Base-by-base conservation (phyloP, 331 rosid genomes). In the Spiraea crenata region DNA sequence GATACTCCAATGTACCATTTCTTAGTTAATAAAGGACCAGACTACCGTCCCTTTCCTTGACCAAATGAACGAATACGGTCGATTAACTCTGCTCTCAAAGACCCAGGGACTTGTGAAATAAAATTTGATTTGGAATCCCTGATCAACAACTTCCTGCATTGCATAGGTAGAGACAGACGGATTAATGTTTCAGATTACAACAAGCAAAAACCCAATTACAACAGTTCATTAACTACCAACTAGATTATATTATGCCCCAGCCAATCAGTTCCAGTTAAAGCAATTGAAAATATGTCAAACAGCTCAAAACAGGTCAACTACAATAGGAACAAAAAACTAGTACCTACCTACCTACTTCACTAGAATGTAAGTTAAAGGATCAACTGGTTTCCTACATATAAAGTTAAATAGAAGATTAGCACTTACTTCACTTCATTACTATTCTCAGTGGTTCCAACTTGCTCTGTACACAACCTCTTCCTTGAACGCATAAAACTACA, bases 71-170 rank as follows among this genome's bases (percentile, higher is more conserved):
- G 81, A 57, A 95, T 87, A 45, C 73, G 86, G 65, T 55, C 77
- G 57, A 95, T 81, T 17, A 95, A 78, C 67, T 80, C 85, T 77
- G 76, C 87, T 72, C 79, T 86, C 84, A 95, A 73, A 40, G 90
- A 79, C 79, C 83, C 92, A 0, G 99, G 98, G 77, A 95, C 77
- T 74, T 76, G 76, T n/a, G 96, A 79, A 76, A n/a, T 67, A 74
- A 85, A 84, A 67, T 80, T 79, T 44, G 77, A 71, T 77, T 67
- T 88, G 63, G 96, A 86, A 15, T 88, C 93, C 19, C 49, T 56
- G 67, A 85, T 81, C 80, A 95, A 74, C 67, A 51, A 38, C 78
- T 84, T 82, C 92, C 99, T 95, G 96, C 85, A 76, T 70, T 57
- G 76, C 34, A 59, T 17, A 45, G 13, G 70, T 15, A 70, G 40